phyloP scores from a whole-genome alignment of 495 filamentous ascomycete species.

The Bacidia rubella region DNA sequence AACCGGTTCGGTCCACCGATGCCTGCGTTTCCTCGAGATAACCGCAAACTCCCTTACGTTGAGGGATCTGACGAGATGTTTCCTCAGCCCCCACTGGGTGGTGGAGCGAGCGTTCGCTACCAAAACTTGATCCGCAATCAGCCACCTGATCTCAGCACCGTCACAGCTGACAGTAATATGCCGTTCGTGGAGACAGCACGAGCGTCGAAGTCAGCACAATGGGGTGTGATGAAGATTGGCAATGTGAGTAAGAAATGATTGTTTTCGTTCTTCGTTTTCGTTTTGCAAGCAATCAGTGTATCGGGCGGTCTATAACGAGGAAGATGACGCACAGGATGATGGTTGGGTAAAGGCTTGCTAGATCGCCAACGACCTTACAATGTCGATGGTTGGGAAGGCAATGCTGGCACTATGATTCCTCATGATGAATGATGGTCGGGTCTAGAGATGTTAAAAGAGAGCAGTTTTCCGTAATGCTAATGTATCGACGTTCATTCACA shows the following conservation, averaged over 20 bases:
- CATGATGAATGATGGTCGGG: too few relatives aligned
- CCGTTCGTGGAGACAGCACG: conserved; percentile 16
- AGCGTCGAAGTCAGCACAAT: conserved; percentile 15
- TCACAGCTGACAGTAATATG: conserved; percentile 4
- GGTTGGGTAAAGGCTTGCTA: not conserved
- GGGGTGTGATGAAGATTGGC: conserved; percentile 34
- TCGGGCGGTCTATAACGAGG: not conserved
- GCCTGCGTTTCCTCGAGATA: conserved; percentile 3
- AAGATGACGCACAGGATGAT: not conserved
- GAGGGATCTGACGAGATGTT: conserved; percentile 18
- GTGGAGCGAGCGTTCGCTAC: conserved; percentile 11
- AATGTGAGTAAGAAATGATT: conserved; percentile 28
- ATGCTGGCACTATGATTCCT: too few relatives aligned
- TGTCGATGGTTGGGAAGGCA: too few relatives aligned
- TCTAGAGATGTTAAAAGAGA: too few relatives aligned
- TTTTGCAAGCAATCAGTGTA: not conserved
- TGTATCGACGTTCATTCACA: too few relatives aligned
- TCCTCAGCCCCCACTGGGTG: conserved; percentile 1
- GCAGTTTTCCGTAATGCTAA: too few relatives aligned
- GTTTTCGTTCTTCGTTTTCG: not conserved
- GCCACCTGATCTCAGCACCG: conserved; percentile 4
- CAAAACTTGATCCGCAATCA: conserved; percentile 11
- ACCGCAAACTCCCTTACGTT: conserved; percentile 13
- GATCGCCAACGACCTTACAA: not conserved
- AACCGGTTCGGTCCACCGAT: conserved; percentile 6